phyloP scores from a whole-genome alignment of 345 rosid genomes.

The Carallia pectinifolia region DNA sequence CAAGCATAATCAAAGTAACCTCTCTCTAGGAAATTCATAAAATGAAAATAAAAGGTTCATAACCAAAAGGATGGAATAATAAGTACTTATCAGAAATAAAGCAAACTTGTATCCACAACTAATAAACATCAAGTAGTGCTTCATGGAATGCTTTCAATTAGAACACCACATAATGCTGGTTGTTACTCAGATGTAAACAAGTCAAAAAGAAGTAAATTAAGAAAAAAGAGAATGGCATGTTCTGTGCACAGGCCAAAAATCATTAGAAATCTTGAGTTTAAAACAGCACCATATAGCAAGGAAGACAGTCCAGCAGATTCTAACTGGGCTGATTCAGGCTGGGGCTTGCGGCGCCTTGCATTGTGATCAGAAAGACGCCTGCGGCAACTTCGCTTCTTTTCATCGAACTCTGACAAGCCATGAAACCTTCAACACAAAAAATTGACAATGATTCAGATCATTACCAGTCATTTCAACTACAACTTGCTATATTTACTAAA shows the following conservation, averaged over 20 bases:
- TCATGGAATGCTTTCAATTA: too few species aligned
- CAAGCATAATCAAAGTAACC: too few species aligned
- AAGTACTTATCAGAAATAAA: too few species aligned
- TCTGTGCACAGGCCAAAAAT: neutral
- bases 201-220: neutral
- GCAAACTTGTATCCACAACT: too few species aligned
- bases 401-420: constrained; percentile 81
- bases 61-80: too few species aligned
- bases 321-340: constrained; percentile 48
- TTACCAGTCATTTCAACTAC: neutral
- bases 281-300: constrained; percentile 47
- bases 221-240: neutral
- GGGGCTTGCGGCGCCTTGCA: constrained; percentile 96
- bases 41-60: too few species aligned
- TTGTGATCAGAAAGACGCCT: constrained; percentile 90
- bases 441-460: constrained; percentile 1
- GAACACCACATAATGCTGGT: too few species aligned
- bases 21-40: too few species aligned
- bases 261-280: constrained; percentile 5
- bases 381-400: constrained; percentile 90
- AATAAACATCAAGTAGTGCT: too few species aligned
- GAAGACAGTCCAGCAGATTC: constrained; percentile 49
- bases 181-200: too few species aligned
- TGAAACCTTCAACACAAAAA: constrained; percentile 64
- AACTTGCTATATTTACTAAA: neutral